Base-by-base conservation (phyloP, 331 rosid genomes). In the Pyrus hybrid region DNA sequence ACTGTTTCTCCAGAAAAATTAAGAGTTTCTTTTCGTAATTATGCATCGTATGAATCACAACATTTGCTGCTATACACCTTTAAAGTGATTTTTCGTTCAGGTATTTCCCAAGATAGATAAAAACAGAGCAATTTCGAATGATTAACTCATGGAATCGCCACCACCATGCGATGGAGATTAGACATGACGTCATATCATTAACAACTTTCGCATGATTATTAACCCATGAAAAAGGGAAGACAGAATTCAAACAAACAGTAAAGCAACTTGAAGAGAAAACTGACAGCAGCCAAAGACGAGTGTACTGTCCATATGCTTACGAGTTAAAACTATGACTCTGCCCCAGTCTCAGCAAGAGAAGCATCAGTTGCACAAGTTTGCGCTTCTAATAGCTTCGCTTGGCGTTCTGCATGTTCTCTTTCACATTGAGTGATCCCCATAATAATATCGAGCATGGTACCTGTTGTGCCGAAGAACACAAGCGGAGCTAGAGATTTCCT, bases 331-430 rank as follows among this genome's bases (percentile, higher is more conserved):
- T 83, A 87, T 72, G 96, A 86, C 75, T 88, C 82, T 6, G 77
- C 43, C 67, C 78, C 21, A 21, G 84, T 81, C 63, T 83, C 83
- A 16, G 75, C 62, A 45, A 77, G 72, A 18, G 83, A 80, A 51
- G 81, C 71, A 60, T 86, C 85, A 28, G 79, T 54, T 62, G 85
- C 83, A 72, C 88, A 67, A 73, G 10, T 78, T 68, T 89, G 97
- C 7, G 81, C 93, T 84, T 92, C 97, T 73, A 86, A 81, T 17
- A 92, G 85, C 91, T 90, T 79, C 84, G 83, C 87, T 79, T 94
- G 97, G 85, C 91, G 89, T 80, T 94, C 96, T 0, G 96, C 97
- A 11, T 92, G 97, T 80, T 92, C 99, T 81, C 97, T 86, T 84
- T 94, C 97, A 18, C 97, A 92, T 8, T 86, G 88, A 22, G 76